Base-by-base conservation (phyloP, 2,329 filamentous ascomycete species). In the Calonectria honghensis region DNA sequence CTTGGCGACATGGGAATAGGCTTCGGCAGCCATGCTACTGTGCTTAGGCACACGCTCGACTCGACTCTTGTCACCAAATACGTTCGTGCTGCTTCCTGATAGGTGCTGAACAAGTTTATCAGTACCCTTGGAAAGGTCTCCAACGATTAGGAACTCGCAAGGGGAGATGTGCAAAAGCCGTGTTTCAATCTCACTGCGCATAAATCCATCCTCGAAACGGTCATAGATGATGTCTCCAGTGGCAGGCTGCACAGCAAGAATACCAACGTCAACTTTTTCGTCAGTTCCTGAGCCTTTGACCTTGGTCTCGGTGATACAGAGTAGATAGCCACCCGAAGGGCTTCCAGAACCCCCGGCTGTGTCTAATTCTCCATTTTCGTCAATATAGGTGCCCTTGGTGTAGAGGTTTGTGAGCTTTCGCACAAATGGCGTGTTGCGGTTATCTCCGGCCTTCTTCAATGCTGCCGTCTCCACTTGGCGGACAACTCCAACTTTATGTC, bases 141-240 rank as follows among this genome's bases (percentile, higher is more conserved):
- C 97, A 1, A 99, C 95, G 57, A 99, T 94, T 39, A 99, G 89
- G 75, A 99, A 95, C 84, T 99, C 97, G 85, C 96, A 98, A 0
- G 97, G 97, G 0, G 96, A 95, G 78, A 99, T 98, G 83, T 99
- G 97, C 37, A 99, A 88, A 32, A 99, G 87, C n/a, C 97, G 89
- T 0, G 97, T 99, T 86, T 99, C 97, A 41, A 99, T 94, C 83
- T 99, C 97, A 80, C 94, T 96, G 64, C 97, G 91, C 96, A 99
- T 98, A 86, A 98, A 98, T 2, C 96, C 96, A 81, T 99, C 97
- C 79, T 98, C 95, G 80, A 99, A 99, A 73, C 94, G 93, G 82
- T 99, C 97, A 81, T 98, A 97, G 71, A 98, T 94, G 79, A 99
- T 95, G 83, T 98, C 96, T 71, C 97, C 97, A 0, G 97, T 99